Evolutionary conservation across 2,329 filamentous ascomycete genomes (phyloP).

Genomic region (Epichloe sylvatica): DNA sequence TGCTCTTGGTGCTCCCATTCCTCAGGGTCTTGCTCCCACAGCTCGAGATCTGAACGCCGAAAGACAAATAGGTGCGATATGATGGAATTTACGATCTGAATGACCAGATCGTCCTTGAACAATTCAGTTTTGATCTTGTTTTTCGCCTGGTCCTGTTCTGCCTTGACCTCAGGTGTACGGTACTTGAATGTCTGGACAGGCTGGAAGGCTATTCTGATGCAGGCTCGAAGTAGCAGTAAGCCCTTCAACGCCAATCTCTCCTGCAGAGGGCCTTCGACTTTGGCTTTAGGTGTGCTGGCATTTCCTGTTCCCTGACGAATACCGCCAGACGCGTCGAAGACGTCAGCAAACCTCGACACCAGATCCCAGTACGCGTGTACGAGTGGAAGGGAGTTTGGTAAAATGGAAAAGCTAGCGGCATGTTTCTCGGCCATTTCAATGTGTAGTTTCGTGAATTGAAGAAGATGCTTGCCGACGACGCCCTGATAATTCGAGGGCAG

Average conservation of each 20-base stretch:
- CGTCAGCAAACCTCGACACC: slow-evolving; percentile 60
- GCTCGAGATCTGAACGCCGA: slow-evolving; percentile 67
- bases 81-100: slow-evolving; percentile 69
- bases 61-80: slow-evolving; percentile 85
- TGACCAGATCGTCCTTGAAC: slow-evolving; percentile 61
- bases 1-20: slow-evolving; percentile 91
- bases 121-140: slow-evolving; percentile 58
- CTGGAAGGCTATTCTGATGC: slow-evolving; percentile 72
- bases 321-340: slow-evolving; percentile 49
- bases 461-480: slow-evolving; percentile 67
- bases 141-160: slow-evolving; percentile 59
- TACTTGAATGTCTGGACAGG: slow-evolving; percentile 75
- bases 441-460: slow-evolving; percentile 87
- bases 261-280: slow-evolving; percentile 47
- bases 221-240: slow-evolving; percentile 67
- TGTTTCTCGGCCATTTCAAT: slow-evolving; percentile 70
- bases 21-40: slow-evolving; percentile 90
- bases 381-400: slow-evolving; percentile 67
- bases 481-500: slow-evolving; percentile 41
- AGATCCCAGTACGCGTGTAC: slow-evolving; percentile 77
- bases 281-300: slow-evolving; percentile 29
- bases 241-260: slow-evolving; percentile 77
- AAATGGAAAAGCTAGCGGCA: slow-evolving; percentile 65
- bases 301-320: slow-evolving; percentile 32
- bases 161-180: slow-evolving; percentile 56